phyloP scores from a whole-genome alignment of 2,329 filamentous ascomycete genomes.

The Penicillium thymicola region DNA sequence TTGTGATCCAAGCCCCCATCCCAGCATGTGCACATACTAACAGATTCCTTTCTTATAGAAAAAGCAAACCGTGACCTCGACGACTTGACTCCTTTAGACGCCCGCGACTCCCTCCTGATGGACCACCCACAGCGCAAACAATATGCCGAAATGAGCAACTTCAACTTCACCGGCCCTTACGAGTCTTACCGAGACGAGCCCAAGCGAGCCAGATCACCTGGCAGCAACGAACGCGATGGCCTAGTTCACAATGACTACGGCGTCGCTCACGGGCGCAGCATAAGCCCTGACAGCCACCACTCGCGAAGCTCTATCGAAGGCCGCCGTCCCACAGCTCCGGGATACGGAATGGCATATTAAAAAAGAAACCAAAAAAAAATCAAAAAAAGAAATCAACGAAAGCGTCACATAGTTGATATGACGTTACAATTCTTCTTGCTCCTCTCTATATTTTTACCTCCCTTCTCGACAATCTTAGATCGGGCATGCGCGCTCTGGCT shows the following conservation, averaged over 20 bases:
- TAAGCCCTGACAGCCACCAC: slow-evolving; percentile 23
- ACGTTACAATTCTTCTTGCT: slow-evolving; percentile 1
- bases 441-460: not conserved
- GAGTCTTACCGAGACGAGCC: slow-evolving; percentile 39
- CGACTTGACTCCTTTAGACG: slow-evolving; percentile 79
- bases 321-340: slow-evolving; percentile 28
- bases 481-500: not conserved
- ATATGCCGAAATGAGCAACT: slow-evolving; percentile 39
- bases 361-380: not conserved
- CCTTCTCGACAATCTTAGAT: slow-evolving; percentile 1
- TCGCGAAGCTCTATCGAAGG: slow-evolving; percentile 33
- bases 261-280: slow-evolving; percentile 27
- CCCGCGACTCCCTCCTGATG: slow-evolving; percentile 67
- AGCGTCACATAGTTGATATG: slow-evolving; percentile 1
- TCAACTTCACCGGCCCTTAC: slow-evolving; percentile 41
- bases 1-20: not conserved
- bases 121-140: slow-evolving; percentile 49
- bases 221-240: slow-evolving; percentile 35
- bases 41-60: slow-evolving; percentile 50
- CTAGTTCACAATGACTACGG: slow-evolving; percentile 31
- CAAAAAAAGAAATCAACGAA: not conserved
- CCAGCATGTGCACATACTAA: slow-evolving; percentile 21
- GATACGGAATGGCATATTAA: slow-evolving; percentile 37
- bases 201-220: slow-evolving; percentile 26
- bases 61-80: slow-evolving; percentile 75